phyloP scores from a whole-genome alignment of 148 eudicot species.

The Rhododendron kiyosumense region DNA sequence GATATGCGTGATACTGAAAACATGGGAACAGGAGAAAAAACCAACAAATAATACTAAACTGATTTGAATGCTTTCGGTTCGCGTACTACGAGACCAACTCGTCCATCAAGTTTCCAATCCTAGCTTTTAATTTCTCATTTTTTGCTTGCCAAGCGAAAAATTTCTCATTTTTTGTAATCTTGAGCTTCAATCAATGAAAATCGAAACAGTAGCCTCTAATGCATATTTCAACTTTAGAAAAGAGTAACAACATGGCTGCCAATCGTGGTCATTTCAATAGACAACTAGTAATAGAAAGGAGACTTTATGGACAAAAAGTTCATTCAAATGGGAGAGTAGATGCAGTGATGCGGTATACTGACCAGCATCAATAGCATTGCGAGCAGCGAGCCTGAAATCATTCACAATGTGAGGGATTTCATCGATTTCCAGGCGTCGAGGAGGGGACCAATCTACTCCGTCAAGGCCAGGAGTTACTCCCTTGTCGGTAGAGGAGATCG shows the following conservation, averaged over 20 bases:
- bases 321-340: background rate
- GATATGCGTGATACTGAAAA: too few species aligned
- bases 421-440: constrained; percentile 19
- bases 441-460: constrained; percentile 26
- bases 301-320: background rate
- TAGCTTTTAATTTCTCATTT: background rate
- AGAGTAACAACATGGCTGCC: background rate
- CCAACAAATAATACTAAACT: too few species aligned
- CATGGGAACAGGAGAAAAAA: too few species aligned
- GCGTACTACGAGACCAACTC: background rate
- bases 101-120: background rate
- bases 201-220: background rate
- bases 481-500: constrained; percentile 26
- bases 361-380: constrained; percentile 41
- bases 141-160: too few species aligned
- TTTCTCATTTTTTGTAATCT: background rate
- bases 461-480: constrained; percentile 21
- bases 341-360: background rate
- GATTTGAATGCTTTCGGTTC: background rate
- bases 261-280: too few species aligned
- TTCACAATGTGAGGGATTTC: constrained; percentile 29
- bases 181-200: background rate
- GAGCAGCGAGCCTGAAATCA: constrained; percentile 32
- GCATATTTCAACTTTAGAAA: background rate
- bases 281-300: too few species aligned